phyloP scores from a whole-genome alignment of 2,329 filamentous ascomycete species.

The Beauveria asiatica region DNA sequence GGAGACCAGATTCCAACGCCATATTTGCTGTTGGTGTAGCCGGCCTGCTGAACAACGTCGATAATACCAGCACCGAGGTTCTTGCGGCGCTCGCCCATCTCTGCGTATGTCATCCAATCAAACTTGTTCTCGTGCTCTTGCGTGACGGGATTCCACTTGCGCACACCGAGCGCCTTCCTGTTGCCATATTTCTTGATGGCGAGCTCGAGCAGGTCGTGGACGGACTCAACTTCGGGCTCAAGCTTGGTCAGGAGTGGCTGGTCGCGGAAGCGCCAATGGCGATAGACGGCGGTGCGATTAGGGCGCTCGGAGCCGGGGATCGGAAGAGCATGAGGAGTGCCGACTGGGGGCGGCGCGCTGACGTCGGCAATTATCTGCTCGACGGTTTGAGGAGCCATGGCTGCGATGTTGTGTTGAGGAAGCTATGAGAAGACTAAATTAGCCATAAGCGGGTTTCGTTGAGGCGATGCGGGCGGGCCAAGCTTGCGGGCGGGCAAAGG shows the following conservation, averaged over 20 bases:
- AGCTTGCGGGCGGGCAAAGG: neutral
- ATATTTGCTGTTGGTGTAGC: constrained; percentile 54
- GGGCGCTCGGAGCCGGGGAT: constrained; percentile 67
- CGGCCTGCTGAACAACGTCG: constrained; percentile 67
- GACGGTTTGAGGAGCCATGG: constrained; percentile 3
- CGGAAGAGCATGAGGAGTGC: constrained; percentile 68
- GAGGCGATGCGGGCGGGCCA: neutral
- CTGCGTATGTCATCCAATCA: constrained; percentile 73
- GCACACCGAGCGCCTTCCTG: constrained; percentile 67
- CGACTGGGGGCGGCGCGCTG: constrained; percentile 57
- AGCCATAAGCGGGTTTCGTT: neutral
- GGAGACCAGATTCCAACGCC: constrained; percentile 80
- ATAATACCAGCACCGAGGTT: constrained; percentile 81
- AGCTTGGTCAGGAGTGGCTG: constrained; percentile 61
- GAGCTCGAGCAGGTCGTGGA: constrained; percentile 73
- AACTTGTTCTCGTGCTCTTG: constrained; percentile 68
- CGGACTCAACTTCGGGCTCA: constrained; percentile 62
- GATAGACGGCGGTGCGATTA: constrained; percentile 68
- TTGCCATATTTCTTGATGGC: constrained; percentile 55
- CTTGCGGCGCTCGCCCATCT: constrained; percentile 69
- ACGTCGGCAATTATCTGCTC: constrained; percentile 33
- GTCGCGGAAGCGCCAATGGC: constrained; percentile 72
- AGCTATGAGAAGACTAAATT: neutral
- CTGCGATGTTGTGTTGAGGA: constrained; percentile 22
- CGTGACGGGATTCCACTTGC: constrained; percentile 67